phyloP scores from a whole-genome alignment of 495 filamentous ascomycete species.

The Cetradonia linearis region DNA sequence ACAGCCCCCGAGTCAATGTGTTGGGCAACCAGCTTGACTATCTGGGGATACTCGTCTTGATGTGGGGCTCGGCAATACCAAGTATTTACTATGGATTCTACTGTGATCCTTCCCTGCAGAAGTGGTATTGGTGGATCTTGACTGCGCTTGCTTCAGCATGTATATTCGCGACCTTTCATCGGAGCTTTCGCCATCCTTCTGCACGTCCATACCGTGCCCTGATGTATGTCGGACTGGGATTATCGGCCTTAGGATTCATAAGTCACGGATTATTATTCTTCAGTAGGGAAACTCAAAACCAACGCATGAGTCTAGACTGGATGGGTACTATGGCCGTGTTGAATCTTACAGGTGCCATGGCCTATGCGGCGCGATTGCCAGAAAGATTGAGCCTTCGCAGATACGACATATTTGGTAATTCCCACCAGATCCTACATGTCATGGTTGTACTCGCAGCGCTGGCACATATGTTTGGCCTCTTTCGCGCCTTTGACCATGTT shows the following conservation, averaged over 20 bases:
- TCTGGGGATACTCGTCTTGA: constrained; percentile 43
- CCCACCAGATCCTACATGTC: constrained; percentile 58
- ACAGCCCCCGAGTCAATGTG: constrained; percentile 28
- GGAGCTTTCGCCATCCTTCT: constrained; percentile 68
- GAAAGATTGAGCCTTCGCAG: constrained; percentile 40
- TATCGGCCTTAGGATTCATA: constrained; percentile 78
- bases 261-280: background rate
- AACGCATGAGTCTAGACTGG: too few relatives aligned
- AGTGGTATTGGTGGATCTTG: constrained; percentile 39
- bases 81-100: constrained; percentile 44
- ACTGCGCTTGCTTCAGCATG: constrained; percentile 62
- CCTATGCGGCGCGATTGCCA: constrained; percentile 43
- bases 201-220: constrained; percentile 77
- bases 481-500: constrained; percentile 48
- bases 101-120: constrained; percentile 30
- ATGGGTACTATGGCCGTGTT: too few relatives aligned
- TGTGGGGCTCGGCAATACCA: constrained; percentile 42
- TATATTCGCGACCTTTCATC: constrained; percentile 60
- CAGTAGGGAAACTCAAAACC: background rate
- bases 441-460: constrained; percentile 50
- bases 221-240: constrained; percentile 86
- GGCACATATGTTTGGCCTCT: constrained; percentile 47
- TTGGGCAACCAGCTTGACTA: constrained; percentile 41
- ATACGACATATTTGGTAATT: constrained; percentile 52
- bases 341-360: too few relatives aligned